Conservation (phyloP, 371 early-diverging fungal species). For the Basidiobolus meristosporus region DNA sequence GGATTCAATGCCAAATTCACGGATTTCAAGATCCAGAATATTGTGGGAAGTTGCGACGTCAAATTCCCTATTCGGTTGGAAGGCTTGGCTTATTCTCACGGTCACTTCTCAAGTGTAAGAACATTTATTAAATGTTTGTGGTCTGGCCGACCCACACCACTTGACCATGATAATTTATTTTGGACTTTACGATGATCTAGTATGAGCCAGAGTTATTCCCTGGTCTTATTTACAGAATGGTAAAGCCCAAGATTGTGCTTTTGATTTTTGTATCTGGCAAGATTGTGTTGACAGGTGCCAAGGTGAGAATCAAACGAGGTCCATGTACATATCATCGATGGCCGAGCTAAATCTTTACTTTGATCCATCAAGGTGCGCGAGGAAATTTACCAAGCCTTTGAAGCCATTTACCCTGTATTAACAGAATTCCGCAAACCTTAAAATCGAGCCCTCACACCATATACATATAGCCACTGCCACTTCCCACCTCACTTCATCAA, state of each 20-base stretch:
- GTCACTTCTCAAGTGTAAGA: constrained; percentile 89
- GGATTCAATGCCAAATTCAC: constrained; percentile 98
- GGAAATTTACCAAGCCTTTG: constrained; percentile 99
- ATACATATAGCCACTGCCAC: too few species aligned
- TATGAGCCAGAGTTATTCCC: constrained; percentile 99
- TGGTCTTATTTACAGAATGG: constrained; percentile 99
- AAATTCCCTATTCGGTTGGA: constrained; percentile 99
- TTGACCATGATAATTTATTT: neutral
- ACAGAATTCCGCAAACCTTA: constrained; percentile 70
- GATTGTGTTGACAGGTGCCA: constrained; percentile 99
- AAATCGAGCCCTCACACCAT: too few species aligned
- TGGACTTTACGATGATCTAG: constrained; percentile 13
- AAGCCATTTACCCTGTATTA: constrained; percentile 98
- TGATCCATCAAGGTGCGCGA: constrained; percentile 45
- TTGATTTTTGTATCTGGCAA: constrained; percentile 99
- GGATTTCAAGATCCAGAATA: constrained; percentile 99
- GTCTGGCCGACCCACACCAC: neutral
- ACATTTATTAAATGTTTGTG: constrained; percentile 1
- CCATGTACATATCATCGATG: neutral
- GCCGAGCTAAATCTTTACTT: neutral
- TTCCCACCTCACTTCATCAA: too few species aligned
- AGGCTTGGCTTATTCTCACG: constrained; percentile 96
- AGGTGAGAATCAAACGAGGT: constrained; percentile 26
- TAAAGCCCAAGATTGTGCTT: constrained; percentile 98
- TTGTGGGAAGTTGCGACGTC: constrained; percentile 99